Evolutionary conservation across 2,329 filamentous ascomycete genomes (phyloP).

Genomic region (Ophiostoma sp.): DNA sequence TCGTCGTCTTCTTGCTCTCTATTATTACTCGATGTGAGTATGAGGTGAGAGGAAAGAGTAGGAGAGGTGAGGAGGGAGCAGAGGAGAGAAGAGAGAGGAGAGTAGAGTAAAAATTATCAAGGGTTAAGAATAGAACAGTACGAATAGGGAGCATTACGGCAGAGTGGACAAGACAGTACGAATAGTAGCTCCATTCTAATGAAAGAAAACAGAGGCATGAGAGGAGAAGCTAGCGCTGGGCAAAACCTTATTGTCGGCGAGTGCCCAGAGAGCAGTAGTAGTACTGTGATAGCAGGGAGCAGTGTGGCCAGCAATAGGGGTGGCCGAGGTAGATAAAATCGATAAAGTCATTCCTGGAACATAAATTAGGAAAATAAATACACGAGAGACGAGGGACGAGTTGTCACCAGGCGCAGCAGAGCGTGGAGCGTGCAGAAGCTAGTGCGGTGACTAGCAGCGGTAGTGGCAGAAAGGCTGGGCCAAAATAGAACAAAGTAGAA

Average conservation of each 20-base stretch:
- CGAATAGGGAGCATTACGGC: not conserved
- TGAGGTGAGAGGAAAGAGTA: not conserved
- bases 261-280: not conserved
- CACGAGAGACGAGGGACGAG: not conserved
- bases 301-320: not conserved
- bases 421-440: conserved; percentile 4
- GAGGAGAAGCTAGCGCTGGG: conserved; percentile 1
- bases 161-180: not conserved
- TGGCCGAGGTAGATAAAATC: not conserved
- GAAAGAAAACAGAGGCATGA: not conserved
- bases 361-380: not conserved
- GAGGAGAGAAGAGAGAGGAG: not conserved
- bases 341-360: not conserved
- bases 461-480: conserved; percentile 9
- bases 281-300: not conserved
- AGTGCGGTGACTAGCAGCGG: conserved; percentile 8
- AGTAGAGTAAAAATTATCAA: conserved; percentile 1
- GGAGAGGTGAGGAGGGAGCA: not conserved
- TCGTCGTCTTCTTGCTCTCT: conserved; percentile 10
- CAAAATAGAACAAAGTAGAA: conserved; percentile 9
- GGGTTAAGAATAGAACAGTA: conserved; percentile 2
- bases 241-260: conserved; percentile 6
- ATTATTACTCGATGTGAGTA: not conserved
- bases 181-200: not conserved
- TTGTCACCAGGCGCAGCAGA: conserved; percentile 2